Base-by-base conservation (phyloP, 768 basidiomycete genomes). In the Lactifluus echinatus region DNA sequence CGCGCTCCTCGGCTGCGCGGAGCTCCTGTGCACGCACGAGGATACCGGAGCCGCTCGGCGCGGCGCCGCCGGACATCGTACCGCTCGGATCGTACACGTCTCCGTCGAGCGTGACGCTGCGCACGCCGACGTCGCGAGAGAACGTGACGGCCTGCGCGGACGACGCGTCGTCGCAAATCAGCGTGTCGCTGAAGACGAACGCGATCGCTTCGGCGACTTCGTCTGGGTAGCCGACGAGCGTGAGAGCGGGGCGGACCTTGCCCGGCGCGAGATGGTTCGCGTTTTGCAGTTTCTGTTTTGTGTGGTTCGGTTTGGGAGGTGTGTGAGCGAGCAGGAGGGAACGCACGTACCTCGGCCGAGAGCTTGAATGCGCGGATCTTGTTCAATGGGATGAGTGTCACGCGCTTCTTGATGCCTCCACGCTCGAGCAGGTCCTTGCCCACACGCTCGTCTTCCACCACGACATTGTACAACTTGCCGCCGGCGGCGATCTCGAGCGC, bases 71-170 rank as follows among this genome's bases (percentile, higher is more conserved):
- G 19, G 85, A 90, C 19, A 99, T 80, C 0, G 89, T 94, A 7
- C 95, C 95, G 8, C 88, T 87, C 2, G 96, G 95, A 61, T 99
- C 96, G 69, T 99, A 98, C 11, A 96, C 82, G 66, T 98, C 96
- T 2, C 96, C 96, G 2, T 91, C 86, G 21, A 96, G 76, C 7
- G 96, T 99, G 46, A 98, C 93, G 10, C 90, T 93, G 50, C 84
- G 84, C 48, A 89, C 83, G 10, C 81, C 75, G 14, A 87, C 77
- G 10, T 81, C 75, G 19, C 67, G 72, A 54, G 83, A 75, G 74
- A 97, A 98, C 0, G 96, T 96, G 42, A 96, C 89, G 0, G 74
- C 71, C 67, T 92, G 91, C 1, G 96, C 96, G 0, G 93, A 78
- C 19, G 85, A 84, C 2, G 93, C 81, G 63, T 95, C 92, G 47